Evolutionary conservation across 2,329 filamentous ascomycete genomes (phyloP).

Genomic region (Hysterium pulicare): DNA sequence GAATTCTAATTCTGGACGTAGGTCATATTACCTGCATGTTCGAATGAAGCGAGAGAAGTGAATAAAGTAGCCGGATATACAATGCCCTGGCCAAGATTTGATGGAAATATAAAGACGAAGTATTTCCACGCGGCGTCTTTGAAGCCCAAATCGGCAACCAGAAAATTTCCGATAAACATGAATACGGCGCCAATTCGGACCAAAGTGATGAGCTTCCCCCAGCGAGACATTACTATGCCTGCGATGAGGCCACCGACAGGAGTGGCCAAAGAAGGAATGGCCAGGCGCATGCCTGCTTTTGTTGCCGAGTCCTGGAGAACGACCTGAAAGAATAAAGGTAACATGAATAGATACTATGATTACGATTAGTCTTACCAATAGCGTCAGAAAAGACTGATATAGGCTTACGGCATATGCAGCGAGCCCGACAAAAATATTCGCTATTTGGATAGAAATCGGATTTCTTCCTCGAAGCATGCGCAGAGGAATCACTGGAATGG

Average conservation of each 20-base stretch:
- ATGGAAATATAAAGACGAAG: constrained; percentile 43
- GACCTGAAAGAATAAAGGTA: constrained; percentile 59
- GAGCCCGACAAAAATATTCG: constrained; percentile 60
- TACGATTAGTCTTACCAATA: not conserved
- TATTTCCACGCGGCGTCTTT: constrained; percentile 45
- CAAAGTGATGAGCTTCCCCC: constrained; percentile 42
- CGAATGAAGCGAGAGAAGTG: constrained; percentile 60
- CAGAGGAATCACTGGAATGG: constrained; percentile 45
- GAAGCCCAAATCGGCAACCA: constrained; percentile 42
- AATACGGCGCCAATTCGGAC: constrained; percentile 40
- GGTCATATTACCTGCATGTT: constrained; percentile 57
- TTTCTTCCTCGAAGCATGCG: constrained; percentile 55
- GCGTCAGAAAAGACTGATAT: not conserved
- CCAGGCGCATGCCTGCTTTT: constrained; percentile 43
- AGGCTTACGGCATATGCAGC: constrained; percentile 58
- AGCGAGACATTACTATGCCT: constrained; percentile 48
- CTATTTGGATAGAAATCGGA: constrained; percentile 54
- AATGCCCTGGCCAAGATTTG: constrained; percentile 47
- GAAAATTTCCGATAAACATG: constrained; percentile 45
- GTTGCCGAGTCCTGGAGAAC: constrained; percentile 58
- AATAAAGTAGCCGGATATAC: constrained; percentile 53
- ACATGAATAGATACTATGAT: constrained; percentile 44
- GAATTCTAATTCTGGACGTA: not conserved
- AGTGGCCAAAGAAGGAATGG: constrained; percentile 45
- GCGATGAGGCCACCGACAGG: constrained; percentile 44